Base-by-base conservation (phyloP, 2,329 filamentous ascomycete genomes). In the Penicillium italicum region DNA sequence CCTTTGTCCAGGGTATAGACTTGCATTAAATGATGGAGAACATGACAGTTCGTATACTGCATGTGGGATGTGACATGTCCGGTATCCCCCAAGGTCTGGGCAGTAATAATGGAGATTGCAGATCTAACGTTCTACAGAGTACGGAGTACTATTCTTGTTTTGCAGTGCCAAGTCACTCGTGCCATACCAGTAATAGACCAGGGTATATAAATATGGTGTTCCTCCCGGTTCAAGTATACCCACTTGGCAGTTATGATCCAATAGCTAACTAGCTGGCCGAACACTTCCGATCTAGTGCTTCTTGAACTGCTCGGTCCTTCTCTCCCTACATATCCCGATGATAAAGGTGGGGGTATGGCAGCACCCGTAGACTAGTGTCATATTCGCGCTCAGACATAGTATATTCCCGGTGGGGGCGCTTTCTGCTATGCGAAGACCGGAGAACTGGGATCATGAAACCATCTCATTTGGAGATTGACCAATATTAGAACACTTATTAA, bases 401-500 rank as follows among this genome's bases (percentile, higher is more conserved):
- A 50, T 44, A 50, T 51, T 3, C 38, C 30, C 30, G 7, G 20
- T 22, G 22, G 14, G 22, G 30, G 14, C 14, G n/a, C n/a, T n/a
- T n/a, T n/a, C n/a, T n/a, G n/a, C n/a, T n/a, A n/a, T n/a, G 28
- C 18, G 12, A 42, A 42, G 28, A 40, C 4, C 16, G 43, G 28
- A 33, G 5, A 6, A 31, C 34, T 44, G 46, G 52, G 37, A 46
- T 54, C 58, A 59, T 59, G 43, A 58, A 46, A 50, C 60, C 55
- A 54, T 61, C 58, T 55, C 55, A 63, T 62, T 60, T 34, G 42
- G 51, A 40, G 45, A 42, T 49, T 44, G 52, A 52, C 48, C 53
- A 42, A 56, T 61, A 67, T 64, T 63, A 62, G 59, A 56, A 61
- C 59, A 62, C 44, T 56, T 46, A 68, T 69, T 66, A 69, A 64